Percentiles rank a stretch among this genome's conserved stretches.
These are phyloP conservation scores for Xylaria arbuscula DNA, from an alignment of 2,329 filamentous ascomycete genomes.

Conservation along the genomic window DNA sequence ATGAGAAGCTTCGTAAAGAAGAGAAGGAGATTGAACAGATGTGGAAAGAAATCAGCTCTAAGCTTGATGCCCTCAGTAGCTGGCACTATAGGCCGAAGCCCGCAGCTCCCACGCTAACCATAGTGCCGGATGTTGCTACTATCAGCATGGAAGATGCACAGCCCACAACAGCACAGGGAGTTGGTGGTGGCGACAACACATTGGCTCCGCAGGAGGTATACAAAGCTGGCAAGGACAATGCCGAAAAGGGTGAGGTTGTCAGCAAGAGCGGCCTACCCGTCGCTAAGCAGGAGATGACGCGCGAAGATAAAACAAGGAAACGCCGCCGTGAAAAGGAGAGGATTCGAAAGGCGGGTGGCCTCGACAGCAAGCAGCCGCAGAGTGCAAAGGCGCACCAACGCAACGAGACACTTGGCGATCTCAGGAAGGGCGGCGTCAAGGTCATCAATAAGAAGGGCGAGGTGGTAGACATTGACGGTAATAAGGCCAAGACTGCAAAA, in stretches of 20 bases:
- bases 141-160: conserved; percentile 96
- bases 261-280: conserved; percentile 81
- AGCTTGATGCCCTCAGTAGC: conserved; percentile 88
- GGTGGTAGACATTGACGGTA: conserved; percentile 84
- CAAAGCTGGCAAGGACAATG: conserved; percentile 75
- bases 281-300: conserved; percentile 84
- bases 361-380: conserved; percentile 59
- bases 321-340: conserved; percentile 88
- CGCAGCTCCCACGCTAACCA: conserved; percentile 81
- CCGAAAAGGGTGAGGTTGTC: conserved; percentile 76
- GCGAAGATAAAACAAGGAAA: conserved; percentile 83
- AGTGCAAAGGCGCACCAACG: conserved; percentile 70
- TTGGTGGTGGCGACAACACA: conserved; percentile 74
- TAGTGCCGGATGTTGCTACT: conserved; percentile 90
- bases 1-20: conserved; percentile 84
- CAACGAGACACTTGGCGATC: conserved; percentile 59
- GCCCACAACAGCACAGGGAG: conserved; percentile 81
- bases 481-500: conserved; percentile 70
- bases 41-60: conserved; percentile 83
- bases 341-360: conserved; percentile 73
- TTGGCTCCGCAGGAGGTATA: conserved; percentile 97
- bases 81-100: conserved; percentile 97
- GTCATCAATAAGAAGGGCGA: conserved; percentile 92
- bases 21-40: conserved; percentile 84
- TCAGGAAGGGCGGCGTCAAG: conserved; percentile 81